phyloP scores from a whole-genome alignment of 2,329 filamentous ascomycete genomes.

The Dactylellina cionopaga region DNA sequence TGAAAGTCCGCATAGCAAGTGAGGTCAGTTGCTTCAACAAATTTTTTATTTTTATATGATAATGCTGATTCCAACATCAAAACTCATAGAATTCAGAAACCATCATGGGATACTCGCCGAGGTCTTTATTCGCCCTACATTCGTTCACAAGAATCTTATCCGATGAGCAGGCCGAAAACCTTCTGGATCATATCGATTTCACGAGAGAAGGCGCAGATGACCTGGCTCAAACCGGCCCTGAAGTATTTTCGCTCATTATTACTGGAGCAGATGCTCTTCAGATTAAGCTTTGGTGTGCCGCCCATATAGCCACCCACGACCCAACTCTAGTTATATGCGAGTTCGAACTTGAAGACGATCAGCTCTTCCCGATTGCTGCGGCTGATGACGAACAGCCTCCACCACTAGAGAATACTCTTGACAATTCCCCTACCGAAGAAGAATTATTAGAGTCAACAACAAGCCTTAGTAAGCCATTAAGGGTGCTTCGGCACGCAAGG shows the following conservation, averaged over 20 bases:
- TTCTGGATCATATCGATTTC: conserved; percentile 88
- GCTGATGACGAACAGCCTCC: conserved; percentile 68
- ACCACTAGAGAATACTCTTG: conserved; percentile 76
- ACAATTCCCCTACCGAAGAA: conserved; percentile 76
- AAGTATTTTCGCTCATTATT: conserved; percentile 83
- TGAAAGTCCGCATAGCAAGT: conserved; percentile 55
- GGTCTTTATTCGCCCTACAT: conserved; percentile 76
- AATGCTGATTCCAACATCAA: background rate
- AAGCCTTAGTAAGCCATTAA: conserved; percentile 78
- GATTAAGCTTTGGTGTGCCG: conserved; percentile 84
- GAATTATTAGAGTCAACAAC: conserved; percentile 80
- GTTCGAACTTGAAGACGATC: conserved; percentile 85
- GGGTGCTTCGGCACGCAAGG: conserved; percentile 77
- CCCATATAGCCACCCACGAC: conserved; percentile 74
- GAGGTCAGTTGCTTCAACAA: conserved; percentile 65
- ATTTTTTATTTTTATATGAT: conserved; percentile 73
- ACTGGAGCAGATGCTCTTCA: conserved; percentile 58
- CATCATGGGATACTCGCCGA: conserved; percentile 80
- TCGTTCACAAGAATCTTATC: conserved; percentile 85
- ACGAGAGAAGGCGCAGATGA: conserved; percentile 84
- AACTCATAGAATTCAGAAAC: conserved; percentile 73
- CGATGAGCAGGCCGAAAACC: conserved; percentile 83
- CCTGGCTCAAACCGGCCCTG: conserved; percentile 78
- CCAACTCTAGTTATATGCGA: conserved; percentile 80
- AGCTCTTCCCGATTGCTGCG: conserved; percentile 73